A percentile compares a stretch with the other conserved stretches of the same genome.
Evolutionary conservation across 208 protist species (phyloP).

Genomic region (Leptomonas seymouri): DNA sequence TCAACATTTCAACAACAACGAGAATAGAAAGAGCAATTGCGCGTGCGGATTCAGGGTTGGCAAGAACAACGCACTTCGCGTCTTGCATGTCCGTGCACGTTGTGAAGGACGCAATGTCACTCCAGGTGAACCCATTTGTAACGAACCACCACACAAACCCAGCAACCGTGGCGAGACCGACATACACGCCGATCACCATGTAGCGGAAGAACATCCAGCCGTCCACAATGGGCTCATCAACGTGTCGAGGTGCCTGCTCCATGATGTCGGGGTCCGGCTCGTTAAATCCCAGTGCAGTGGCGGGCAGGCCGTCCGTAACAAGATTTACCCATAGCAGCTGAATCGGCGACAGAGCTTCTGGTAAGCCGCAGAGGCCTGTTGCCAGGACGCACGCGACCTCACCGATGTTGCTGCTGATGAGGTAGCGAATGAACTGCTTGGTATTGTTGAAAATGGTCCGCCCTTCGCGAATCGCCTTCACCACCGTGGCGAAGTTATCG

Average conservation of each 20-base stretch:
- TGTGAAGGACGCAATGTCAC: slow-evolving; percentile 60
- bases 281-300: slow-evolving; percentile 96
- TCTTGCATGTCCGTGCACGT: slow-evolving; percentile 60
- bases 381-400: slow-evolving; percentile 93
- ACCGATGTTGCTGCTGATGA: slow-evolving; percentile 98
- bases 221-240: slow-evolving; percentile 90
- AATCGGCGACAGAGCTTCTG: slow-evolving; percentile 95
- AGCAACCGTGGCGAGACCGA: slow-evolving; percentile 82
- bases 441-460: slow-evolving; percentile 97
- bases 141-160: slow-evolving; percentile 90
- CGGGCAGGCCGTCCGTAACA: slow-evolving; percentile 98
- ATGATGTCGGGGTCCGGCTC: slow-evolving; percentile 89
- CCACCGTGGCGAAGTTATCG: slow-evolving; percentile 98
- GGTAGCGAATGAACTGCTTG: slow-evolving; percentile 98
- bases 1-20: slow-evolving; percentile 96
- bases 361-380: slow-evolving; percentile 89
- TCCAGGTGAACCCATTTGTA: slow-evolving; percentile 73
- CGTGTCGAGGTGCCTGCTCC: slow-evolving; percentile 82
- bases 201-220: slow-evolving; percentile 86
- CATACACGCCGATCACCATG: slow-evolving; percentile 82
- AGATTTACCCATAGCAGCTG: slow-evolving; percentile 99
- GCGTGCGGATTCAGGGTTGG: slow-evolving; percentile 67
- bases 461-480: slow-evolving; percentile 96
- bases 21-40: slow-evolving; percentile 94
- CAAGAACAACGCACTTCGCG: slow-evolving; percentile 52